Evolutionary conservation across 2,329 filamentous ascomycete genomes (phyloP).

Genomic region (Periconia sp.): DNA sequence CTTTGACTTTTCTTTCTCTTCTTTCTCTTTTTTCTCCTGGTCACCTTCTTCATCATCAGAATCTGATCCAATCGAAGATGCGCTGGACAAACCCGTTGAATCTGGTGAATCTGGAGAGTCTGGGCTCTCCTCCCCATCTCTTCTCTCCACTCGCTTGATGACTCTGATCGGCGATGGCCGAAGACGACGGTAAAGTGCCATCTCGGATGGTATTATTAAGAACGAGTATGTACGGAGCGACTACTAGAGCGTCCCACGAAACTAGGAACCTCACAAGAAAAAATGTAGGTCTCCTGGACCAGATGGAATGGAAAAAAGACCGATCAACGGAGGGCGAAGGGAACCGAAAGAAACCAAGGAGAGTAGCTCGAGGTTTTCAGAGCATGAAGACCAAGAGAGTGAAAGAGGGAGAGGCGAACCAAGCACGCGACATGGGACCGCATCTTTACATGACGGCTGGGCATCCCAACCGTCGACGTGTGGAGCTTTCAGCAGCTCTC

Average conservation of each 20-base stretch:
- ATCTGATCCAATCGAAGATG: background rate
- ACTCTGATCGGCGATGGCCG: conserved; percentile 31
- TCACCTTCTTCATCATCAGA: conserved; percentile 3
- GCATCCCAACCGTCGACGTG: conserved; percentile 4
- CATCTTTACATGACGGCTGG: conserved; percentile 30
- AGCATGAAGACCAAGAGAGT: conserved; percentile 17
- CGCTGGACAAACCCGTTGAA: background rate
- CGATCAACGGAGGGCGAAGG: conserved; percentile 32
- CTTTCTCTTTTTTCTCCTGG: conserved; percentile 12
- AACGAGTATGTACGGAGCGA: too few relatives aligned
- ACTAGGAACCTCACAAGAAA: conserved; percentile 3
- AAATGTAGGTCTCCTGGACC: conserved; percentile 31
- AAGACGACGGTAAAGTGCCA: conserved; percentile 31
- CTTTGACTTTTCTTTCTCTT: background rate
- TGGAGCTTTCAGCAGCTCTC: background rate
- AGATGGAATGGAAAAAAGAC: conserved; percentile 19
- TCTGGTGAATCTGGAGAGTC: conserved; percentile 21
- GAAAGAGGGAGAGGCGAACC: conserved; percentile 13
- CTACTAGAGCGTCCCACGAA: background rate
- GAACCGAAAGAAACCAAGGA: conserved; percentile 2
- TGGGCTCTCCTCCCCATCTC: conserved; percentile 7
- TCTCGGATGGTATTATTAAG: conserved; percentile 8
- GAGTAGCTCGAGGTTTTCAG: conserved; percentile 13
- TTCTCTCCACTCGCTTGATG: conserved; percentile 13
- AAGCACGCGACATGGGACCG: conserved; percentile 25